A percentile compares a stretch with the other conserved stretches of the same genome.
Evolutionary conservation across 768 basidiomycete species (phyloP).

Genomic region (Trametes maxima): DNA sequence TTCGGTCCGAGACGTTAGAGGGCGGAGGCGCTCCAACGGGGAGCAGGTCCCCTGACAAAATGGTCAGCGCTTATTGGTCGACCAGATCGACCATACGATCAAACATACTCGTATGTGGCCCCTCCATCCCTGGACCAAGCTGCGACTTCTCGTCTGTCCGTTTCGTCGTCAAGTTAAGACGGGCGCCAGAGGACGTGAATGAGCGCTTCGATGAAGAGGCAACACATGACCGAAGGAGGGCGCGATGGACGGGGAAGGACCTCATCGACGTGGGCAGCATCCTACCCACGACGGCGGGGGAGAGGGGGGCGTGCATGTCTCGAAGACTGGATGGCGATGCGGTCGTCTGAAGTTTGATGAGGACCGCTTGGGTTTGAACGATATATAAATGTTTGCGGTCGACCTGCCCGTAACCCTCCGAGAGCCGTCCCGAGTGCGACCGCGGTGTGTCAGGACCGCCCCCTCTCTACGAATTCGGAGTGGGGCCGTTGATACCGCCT

Average conservation of each 20-base stretch:
- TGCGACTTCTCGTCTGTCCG: slow-evolving; percentile 20
- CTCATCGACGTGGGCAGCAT: slow-evolving; percentile 13
- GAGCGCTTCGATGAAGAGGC: slow-evolving; percentile 18
- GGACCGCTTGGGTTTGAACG: not conserved
- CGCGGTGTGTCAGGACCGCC: not conserved
- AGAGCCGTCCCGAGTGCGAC: slow-evolving; percentile 25
- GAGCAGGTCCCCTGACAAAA: slow-evolving; percentile 21
- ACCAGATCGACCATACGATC: not conserved
- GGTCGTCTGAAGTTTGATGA: not conserved
- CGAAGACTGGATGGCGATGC: not conserved
- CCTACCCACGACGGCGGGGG: slow-evolving; percentile 7
- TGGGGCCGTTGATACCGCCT: not conserved
- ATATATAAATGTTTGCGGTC: slow-evolving; percentile 22
- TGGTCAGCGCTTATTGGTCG: slow-evolving; percentile 1
- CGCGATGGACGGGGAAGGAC: slow-evolving; percentile 13
- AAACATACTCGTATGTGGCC: slow-evolving; percentile 37
- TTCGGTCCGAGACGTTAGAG: slow-evolving; percentile 8
- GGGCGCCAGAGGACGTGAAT: slow-evolving; percentile 13
- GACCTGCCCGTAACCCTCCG: slow-evolving; percentile 25
- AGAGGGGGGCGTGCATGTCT: slow-evolving; percentile 18
- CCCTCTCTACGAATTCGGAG: not conserved
- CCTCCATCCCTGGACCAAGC: slow-evolving; percentile 36
- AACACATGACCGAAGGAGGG: slow-evolving; percentile 15
- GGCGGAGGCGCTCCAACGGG: slow-evolving; percentile 7
- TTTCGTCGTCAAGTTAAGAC: slow-evolving; percentile 9